Conservation (phyloP, 768 basidiomycete genomes). For the Naganishia antarctica region DNA sequence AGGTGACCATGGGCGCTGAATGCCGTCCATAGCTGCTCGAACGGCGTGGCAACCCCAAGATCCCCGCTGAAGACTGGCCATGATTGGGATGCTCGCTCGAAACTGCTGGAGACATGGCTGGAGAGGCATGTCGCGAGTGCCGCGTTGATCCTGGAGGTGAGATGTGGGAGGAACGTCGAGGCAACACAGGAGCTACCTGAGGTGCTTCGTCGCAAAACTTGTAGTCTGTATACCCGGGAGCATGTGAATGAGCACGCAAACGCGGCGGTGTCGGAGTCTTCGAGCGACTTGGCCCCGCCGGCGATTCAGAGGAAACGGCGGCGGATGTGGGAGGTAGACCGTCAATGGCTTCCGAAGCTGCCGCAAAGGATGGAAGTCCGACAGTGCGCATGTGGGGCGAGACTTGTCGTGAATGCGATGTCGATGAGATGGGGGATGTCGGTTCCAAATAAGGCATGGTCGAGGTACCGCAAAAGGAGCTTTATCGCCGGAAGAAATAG, state of each 20-base stretch:
- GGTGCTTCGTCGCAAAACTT: not conserved
- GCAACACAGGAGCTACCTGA: not conserved
- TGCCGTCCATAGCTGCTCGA: constrained; percentile 10
- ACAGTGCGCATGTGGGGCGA: constrained; percentile 29
- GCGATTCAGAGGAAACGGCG: constrained; percentile 27
- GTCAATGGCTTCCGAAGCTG: constrained; percentile 30
- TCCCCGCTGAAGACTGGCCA: not conserved
- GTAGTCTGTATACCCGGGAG: constrained; percentile 6
- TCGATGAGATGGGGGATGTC: constrained; percentile 38
- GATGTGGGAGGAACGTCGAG: constrained; percentile 3
- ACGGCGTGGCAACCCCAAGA: constrained; percentile 3
- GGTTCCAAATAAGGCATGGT: constrained; percentile 48
- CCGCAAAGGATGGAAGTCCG: constrained; percentile 28
- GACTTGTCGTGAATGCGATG: constrained; percentile 24
- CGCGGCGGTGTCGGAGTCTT: constrained; percentile 10
- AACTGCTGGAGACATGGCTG: constrained; percentile 13
- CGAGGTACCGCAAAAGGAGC: not conserved
- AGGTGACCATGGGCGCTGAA: not conserved
- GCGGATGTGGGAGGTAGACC: constrained; percentile 27
- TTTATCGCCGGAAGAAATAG: not conserved
- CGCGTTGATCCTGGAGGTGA: constrained; percentile 8
- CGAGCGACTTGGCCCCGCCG: not conserved
- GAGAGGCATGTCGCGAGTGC: constrained; percentile 4
- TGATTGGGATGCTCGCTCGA: not conserved
- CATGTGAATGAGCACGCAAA: not conserved